Conservation (phyloP, 768 basidiomycete genomes). For the Suillus alpinus region DNA sequence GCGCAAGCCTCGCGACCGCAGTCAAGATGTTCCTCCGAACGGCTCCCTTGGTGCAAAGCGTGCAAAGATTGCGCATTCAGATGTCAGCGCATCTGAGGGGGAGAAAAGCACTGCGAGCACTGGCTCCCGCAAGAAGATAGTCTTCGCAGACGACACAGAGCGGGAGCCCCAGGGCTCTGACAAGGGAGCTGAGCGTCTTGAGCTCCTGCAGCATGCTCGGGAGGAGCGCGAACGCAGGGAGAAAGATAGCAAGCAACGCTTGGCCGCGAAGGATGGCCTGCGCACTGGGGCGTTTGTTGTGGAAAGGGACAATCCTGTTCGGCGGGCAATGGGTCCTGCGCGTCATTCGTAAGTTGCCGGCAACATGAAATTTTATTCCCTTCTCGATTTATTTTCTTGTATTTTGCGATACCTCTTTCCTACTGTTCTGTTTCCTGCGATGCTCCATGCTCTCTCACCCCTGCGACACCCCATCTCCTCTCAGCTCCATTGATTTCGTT, state of each 20-base stretch:
- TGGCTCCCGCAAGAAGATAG: background rate
- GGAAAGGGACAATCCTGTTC: slow-evolving; percentile 28
- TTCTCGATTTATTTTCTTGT: background rate
- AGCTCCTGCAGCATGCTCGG: slow-evolving; percentile 13
- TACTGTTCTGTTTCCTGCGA: background rate
- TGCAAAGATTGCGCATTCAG: slow-evolving; percentile 6
- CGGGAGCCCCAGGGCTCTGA: slow-evolving; percentile 1
- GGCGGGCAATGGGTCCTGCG: slow-evolving; percentile 29
- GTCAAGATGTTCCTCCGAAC: slow-evolving; percentile 13
- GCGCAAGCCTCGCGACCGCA: slow-evolving; percentile 24
- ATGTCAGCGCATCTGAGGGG: slow-evolving; percentile 13
- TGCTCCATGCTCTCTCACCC: background rate
- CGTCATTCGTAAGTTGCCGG: background rate
- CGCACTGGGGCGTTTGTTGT: slow-evolving; percentile 27
- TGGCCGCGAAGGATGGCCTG: slow-evolving; percentile 25
- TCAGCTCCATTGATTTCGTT: background rate
- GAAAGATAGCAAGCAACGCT: slow-evolving; percentile 16
- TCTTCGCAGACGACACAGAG: slow-evolving; percentile 6
- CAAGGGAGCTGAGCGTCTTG: slow-evolving; percentile 3
- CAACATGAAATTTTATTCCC: background rate
- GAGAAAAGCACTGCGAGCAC: slow-evolving; percentile 12
- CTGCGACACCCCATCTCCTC: background rate
- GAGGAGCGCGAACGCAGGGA: slow-evolving; percentile 27
- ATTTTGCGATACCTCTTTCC: background rate
- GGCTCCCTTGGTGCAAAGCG: slow-evolving; percentile 14